Evolutionary conservation across 257 asterid genomes (phyloP).

Genomic region (Verbena officinalis): DNA sequence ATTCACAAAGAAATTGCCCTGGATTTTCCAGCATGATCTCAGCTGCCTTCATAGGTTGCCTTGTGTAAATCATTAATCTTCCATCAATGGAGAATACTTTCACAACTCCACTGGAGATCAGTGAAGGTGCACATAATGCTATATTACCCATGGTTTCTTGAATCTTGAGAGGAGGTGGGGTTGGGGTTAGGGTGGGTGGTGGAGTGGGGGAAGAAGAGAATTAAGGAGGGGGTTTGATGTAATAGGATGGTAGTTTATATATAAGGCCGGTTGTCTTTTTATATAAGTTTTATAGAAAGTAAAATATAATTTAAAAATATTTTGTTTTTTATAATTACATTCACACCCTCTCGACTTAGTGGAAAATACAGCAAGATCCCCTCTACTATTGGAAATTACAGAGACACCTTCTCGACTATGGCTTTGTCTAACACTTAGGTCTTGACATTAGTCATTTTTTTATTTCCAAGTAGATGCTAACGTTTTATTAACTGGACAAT

Average conservation of each 20-base stretch:
- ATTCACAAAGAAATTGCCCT: conserved; percentile 60
- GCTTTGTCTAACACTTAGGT: too few relatives aligned
- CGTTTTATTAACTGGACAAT: too few relatives aligned
- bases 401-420: too few relatives aligned
- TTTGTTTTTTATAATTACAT: too few relatives aligned
- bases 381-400: too few relatives aligned
- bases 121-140: conserved; percentile 66
- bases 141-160: conserved; percentile 59
- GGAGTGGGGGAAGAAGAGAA: neutral
- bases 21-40: conserved; percentile 69
- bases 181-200: too few relatives aligned
- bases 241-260: neutral
- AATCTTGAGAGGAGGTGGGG: neutral
- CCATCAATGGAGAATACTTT: conserved; percentile 53
- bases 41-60: conserved; percentile 44
- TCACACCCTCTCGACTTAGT: too few relatives aligned
- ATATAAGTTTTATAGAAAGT: too few relatives aligned
- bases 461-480: too few relatives aligned
- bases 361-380: too few relatives aligned
- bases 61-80: conserved; percentile 47
- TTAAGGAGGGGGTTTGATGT: neutral
- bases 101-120: conserved; percentile 40
- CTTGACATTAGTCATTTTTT: too few relatives aligned
- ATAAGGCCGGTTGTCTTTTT: neutral
- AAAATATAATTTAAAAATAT: too few relatives aligned